These are phyloP conservation scores for Fusarium napiforme DNA, from an alignment of 2,329 filamentous ascomycete species.

Conservation along the genomic window DNA sequence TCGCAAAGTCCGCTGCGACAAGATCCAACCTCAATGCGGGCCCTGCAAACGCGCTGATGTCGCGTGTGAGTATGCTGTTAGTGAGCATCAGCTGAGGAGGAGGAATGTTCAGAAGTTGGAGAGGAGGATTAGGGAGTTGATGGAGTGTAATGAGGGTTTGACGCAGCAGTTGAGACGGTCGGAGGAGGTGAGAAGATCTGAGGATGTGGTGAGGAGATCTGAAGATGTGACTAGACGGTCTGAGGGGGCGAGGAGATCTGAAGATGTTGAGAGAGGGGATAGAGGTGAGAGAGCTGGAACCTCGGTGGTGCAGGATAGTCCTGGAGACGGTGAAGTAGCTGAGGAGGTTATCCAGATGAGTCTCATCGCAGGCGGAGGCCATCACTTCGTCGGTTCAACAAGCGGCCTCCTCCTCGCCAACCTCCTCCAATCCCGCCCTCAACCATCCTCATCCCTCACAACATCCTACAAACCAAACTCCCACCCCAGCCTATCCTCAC, in stretches of 20 bases:
- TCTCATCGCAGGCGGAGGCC: conserved; percentile 54
- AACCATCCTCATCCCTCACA: conserved; percentile 16
- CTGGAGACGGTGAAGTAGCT: conserved; percentile 46
- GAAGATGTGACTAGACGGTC: background rate
- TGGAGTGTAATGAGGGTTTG: conserved; percentile 44
- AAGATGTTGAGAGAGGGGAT: background rate
- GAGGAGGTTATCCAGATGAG: conserved; percentile 57
- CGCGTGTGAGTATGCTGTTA: conserved; percentile 50
- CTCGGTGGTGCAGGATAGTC: background rate
- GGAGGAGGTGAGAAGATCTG: background rate
- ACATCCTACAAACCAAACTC: conserved; percentile 29
- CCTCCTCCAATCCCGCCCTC: conserved; percentile 47
- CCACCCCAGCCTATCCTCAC: background rate
- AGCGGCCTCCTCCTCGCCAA: conserved; percentile 56
- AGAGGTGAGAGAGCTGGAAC: background rate
- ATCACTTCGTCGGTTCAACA: conserved; percentile 55
- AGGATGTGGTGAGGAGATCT: background rate
- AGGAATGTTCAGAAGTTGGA: conserved; percentile 51
- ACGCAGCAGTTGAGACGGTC: conserved; percentile 21
- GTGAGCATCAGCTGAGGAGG: conserved; percentile 44
- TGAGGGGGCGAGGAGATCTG: background rate
- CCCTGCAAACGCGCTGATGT: conserved; percentile 50
- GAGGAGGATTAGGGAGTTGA: conserved; percentile 47
- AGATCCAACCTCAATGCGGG: conserved; percentile 50
- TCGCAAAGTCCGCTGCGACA: conserved; percentile 56